Percentiles rank a stretch among this genome's conserved stretches.
Conservation (phyloP, 2,329 filamentous ascomycete species). For the Fusarium sororula region DNA sequence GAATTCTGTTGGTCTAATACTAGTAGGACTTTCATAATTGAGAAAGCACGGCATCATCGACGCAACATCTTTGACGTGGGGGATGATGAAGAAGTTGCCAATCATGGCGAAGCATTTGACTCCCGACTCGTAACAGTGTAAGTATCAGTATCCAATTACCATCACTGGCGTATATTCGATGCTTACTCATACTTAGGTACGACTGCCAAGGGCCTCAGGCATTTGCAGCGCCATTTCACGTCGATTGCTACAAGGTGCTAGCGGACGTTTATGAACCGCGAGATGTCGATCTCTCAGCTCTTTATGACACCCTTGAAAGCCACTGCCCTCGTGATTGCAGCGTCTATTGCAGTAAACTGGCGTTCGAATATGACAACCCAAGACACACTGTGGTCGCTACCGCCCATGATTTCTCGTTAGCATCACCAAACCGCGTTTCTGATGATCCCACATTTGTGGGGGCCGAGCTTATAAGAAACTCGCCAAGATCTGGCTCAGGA, state of each 20-base stretch:
- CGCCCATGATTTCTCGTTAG: background rate
- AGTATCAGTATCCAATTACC: background rate
- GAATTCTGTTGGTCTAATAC: background rate
- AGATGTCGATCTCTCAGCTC: background rate
- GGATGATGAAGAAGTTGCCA: background rate
- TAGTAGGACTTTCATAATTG: background rate
- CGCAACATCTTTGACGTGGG: background rate
- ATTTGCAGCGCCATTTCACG: background rate
- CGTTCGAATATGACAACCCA: background rate
- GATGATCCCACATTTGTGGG: background rate
- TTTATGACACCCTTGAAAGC: background rate
- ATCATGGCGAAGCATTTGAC: background rate
- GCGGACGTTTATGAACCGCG: background rate
- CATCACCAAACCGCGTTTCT: background rate
- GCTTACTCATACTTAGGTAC: background rate
- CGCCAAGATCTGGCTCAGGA: background rate
- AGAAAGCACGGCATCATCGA: background rate
- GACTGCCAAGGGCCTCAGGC: background rate
- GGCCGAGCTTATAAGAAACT: background rate
- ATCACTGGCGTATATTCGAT: fast-evolving
- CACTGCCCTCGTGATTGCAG: background rate
- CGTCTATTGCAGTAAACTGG: fast-evolving
- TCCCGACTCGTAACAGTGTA: background rate
- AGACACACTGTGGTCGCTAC: background rate
- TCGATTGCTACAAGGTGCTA: background rate